Conservation (phyloP, 306 rosid species). For the Citrullus colocynthis region DNA sequence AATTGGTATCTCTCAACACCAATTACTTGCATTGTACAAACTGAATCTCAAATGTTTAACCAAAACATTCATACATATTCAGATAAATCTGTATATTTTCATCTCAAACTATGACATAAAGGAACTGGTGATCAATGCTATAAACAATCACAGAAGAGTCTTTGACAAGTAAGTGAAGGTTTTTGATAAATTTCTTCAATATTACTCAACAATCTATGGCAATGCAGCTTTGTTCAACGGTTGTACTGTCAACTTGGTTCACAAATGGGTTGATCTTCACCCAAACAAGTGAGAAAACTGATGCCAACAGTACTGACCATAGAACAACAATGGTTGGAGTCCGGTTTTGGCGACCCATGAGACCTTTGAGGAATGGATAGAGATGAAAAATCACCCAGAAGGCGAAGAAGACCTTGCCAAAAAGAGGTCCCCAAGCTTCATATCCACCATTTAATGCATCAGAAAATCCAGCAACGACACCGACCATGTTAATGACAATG, state of each 20-base stretch:
- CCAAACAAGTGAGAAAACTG: constrained; percentile 93
- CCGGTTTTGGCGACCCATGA: constrained; percentile 94
- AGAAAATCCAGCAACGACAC: constrained; percentile 93
- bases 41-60: background rate
- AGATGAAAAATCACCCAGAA: constrained; percentile 93
- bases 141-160: background rate
- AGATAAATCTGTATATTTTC: background rate
- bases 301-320: constrained; percentile 90
- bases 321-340: constrained; percentile 90
- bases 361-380: constrained; percentile 96
- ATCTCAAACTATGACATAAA: background rate
- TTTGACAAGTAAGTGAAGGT: background rate
- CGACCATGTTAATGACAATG: constrained; percentile 72
- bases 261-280: constrained; percentile 84
- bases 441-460: constrained; percentile 90
- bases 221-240: constrained; percentile 45
- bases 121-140: background rate
- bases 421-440: constrained; percentile 92
- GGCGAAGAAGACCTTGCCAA: constrained; percentile 91
- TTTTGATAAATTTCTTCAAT: background rate
- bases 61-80: background rate
- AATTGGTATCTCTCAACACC: background rate
- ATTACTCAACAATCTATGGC: constrained; percentile 70
- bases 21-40: constrained; percentile 2
- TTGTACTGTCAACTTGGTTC: constrained; percentile 39